Percentiles rank a stretch among this genome's conserved stretches.
These are phyloP conservation scores for Crotalaria pallida DNA, from an alignment of 306 rosid genomes.

Conservation along the genomic window DNA sequence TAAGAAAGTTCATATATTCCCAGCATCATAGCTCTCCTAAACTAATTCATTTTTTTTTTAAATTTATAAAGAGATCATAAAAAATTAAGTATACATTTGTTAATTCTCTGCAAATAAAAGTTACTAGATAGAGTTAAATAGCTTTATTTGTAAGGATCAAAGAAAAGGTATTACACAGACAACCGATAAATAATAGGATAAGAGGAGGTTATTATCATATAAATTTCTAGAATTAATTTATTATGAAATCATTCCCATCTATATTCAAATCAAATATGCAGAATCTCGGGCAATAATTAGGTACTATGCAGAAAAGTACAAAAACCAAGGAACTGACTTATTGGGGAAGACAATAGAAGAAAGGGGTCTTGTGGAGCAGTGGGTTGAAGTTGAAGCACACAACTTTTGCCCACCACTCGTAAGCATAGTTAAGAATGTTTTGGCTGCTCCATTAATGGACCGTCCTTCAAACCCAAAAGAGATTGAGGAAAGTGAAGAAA, in stretches of 20 bases:
- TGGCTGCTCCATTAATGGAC: not conserved
- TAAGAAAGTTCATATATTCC: not conserved
- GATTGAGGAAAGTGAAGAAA: not conserved
- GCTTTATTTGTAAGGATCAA: too few relatives aligned
- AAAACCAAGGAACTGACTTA: conserved; percentile 18
- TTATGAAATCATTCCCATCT: too few relatives aligned
- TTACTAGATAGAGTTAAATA: not conserved
- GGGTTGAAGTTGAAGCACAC: conserved; percentile 26
- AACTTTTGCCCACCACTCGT: conserved; percentile 7
- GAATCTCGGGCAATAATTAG: conserved; percentile 27
- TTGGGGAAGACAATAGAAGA: conserved; percentile 26
- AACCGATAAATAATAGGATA: too few relatives aligned
- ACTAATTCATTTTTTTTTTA: not conserved
- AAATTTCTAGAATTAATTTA: too few relatives aligned
- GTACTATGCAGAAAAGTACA: conserved; percentile 18
- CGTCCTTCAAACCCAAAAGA: too few relatives aligned
- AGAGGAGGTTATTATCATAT: too few relatives aligned
- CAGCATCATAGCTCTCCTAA: not conserved
- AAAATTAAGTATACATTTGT: too few relatives aligned
- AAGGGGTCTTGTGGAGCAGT: conserved; percentile 26
- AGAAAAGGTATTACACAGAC: too few relatives aligned
- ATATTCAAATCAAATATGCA: not conserved
- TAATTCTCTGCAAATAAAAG: too few relatives aligned
- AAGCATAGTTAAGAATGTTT: not conserved
- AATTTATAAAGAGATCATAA: not conserved